Evolutionary conservation across 306 rosid genomes (phyloP).

Genomic region (Nissolia schottii): DNA sequence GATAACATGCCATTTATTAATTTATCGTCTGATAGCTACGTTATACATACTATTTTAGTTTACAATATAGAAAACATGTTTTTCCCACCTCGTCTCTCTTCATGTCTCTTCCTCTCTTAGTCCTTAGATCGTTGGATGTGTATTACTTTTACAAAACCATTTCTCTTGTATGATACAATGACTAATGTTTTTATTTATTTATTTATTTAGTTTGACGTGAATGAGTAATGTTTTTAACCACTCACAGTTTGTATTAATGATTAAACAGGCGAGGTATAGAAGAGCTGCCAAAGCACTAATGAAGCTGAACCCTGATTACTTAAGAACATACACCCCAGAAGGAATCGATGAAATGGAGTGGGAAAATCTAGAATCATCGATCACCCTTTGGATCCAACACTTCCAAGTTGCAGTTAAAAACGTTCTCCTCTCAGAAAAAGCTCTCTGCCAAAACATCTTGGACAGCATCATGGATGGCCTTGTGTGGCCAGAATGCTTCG

Average conservation of each 20-base stretch:
- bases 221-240: neutral
- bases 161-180: neutral
- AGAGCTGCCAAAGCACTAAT: conserved; percentile 85
- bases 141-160: no score
- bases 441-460: conserved; percentile 51
- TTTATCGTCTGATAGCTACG: no score
- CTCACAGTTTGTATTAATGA: neutral
- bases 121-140: no score
- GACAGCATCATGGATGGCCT: conserved; percentile 67
- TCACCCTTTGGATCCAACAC: conserved; percentile 80
- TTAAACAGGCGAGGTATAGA: conserved; percentile 67
- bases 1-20: no score
- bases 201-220: no score
- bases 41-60: no score
- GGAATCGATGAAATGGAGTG: conserved; percentile 81
- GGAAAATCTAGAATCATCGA: conserved; percentile 75
- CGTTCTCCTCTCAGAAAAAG: conserved; percentile 68
- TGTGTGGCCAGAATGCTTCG: conserved; percentile 75
- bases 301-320: conserved; percentile 77
- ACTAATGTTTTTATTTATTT: neutral
- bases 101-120: no score
- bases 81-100: no score
- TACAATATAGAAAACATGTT: no score
- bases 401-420: conserved; percentile 55
- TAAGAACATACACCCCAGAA: conserved; percentile 63